Evolutionary conservation across 768 basidiomycete species (phyloP), one percentile per base, ranked within the genome.

Genomic region (Termitomyces sp.): DNA sequence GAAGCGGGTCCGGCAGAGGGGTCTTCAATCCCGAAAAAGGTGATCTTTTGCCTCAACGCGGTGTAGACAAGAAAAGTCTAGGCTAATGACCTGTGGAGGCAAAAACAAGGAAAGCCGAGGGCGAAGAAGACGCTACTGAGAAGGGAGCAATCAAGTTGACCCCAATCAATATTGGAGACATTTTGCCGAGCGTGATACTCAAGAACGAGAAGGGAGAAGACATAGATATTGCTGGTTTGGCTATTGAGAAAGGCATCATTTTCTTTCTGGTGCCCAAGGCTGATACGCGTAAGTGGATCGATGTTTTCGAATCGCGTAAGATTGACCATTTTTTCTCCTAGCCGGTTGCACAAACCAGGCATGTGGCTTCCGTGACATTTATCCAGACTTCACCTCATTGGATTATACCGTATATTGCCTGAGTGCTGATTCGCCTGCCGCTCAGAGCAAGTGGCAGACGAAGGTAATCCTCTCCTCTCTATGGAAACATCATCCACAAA

Each of bases 331-430:
- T 30, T 21, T 32, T 34, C 12, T 32, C 44, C 43, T 44, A 90
- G 89, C 88, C 51, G 93, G 95, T 32, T 97, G 95, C 73, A 98
- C 93, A 3, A 86, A 73, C 35, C 94, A 98, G 68, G 94, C 95
- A 0, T 98, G 95, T 66, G 89, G 86, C 4, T 98, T 90, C 78
- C 80, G 93, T 19, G 94, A 98, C 66, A 76, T 75, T 51, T 90
- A 88, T 67, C 80, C 84, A 5, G 86, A 90, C 59, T 95, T 95
- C 68, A 75, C 80, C 2, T 71, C 80, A 5, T 66, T 79, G 55
- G 77, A 83, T 42, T 97, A 84, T 68, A 77, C 77, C 51, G 86
- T 96, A 41, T 92, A 92, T 67, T 93, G 93, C 59, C 71, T 98
- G 54, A 93, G 89, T 67, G 83, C 84, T 5, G 93, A 95, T 69